phyloP scores from a whole-genome alignment of 768 basidiomycete species.

The Trametes punicea region DNA sequence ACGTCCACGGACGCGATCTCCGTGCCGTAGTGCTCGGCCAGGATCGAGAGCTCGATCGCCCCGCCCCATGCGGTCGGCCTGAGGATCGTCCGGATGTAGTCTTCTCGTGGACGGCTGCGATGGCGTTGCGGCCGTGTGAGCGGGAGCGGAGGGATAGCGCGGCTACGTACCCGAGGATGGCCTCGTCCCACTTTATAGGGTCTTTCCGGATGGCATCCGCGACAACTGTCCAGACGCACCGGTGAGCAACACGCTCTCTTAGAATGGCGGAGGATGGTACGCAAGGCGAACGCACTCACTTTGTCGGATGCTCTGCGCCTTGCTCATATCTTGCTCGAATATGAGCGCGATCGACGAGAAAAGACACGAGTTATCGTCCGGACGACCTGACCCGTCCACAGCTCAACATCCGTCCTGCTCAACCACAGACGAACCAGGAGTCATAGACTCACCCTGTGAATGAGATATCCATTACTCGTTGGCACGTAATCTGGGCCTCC shows the following conservation, averaged over 20 bases:
- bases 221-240: constrained; percentile 52
- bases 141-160: neutral
- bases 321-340: constrained; percentile 79
- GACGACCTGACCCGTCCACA: constrained; percentile 51
- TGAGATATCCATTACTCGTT: constrained; percentile 54
- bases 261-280: too few relatives aligned
- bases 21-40: constrained; percentile 75
- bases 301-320: constrained; percentile 67
- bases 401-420: too few relatives aligned
- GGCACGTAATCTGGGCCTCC: constrained; percentile 56
- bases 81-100: constrained; percentile 80
- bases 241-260: neutral
- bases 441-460: constrained; percentile 58
- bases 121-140: neutral
- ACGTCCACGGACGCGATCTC: constrained; percentile 92
- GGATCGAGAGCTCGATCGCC: constrained; percentile 87
- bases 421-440: neutral
- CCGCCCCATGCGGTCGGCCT: constrained; percentile 89
- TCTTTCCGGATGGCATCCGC: constrained; percentile 76
- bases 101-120: constrained; percentile 52
- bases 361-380: constrained; percentile 97
- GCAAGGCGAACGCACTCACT: constrained; percentile 51
- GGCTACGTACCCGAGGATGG: constrained; percentile 70
- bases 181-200: constrained; percentile 73
- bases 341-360: constrained; percentile 85